These are phyloP conservation scores for Lanzia echinophila DNA, from an alignment of 2,329 filamentous ascomycete genomes.

Conservation along the genomic window DNA sequence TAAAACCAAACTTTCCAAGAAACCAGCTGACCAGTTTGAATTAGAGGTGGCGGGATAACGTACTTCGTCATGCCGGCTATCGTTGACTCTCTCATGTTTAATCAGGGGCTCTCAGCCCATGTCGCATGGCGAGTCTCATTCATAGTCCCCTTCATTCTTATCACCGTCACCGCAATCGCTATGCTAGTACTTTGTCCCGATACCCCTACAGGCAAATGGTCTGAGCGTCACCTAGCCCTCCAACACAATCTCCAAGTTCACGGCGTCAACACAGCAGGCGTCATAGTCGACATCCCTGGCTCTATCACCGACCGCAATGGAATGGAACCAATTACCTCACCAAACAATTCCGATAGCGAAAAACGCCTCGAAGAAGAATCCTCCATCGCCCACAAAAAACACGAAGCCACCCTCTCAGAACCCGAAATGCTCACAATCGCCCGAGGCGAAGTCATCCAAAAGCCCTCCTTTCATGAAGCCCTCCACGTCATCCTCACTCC, in stretches of 20 bases:
- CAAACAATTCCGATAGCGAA: conserved; percentile 28
- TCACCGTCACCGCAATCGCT: conserved; percentile 56
- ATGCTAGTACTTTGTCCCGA: conserved; percentile 73
- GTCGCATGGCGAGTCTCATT: conserved; percentile 81
- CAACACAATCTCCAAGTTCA: conserved; percentile 41
- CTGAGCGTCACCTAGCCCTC: conserved; percentile 48
- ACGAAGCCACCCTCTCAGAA: conserved; percentile 42
- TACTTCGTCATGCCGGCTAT: conserved; percentile 93
- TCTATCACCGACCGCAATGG: conserved; percentile 18
- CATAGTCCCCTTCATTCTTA: conserved; percentile 73
- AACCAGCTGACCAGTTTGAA: neutral
- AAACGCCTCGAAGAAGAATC: conserved; percentile 40
- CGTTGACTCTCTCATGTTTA: conserved; percentile 64
- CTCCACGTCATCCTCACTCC: conserved; percentile 42
- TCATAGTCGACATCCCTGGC: conserved; percentile 27
- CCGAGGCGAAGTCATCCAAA: conserved; percentile 43
- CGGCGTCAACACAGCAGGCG: conserved; percentile 34
- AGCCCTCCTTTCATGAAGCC: conserved; percentile 48
- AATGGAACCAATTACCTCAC: neutral
- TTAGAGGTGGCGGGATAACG: conserved; percentile 71
- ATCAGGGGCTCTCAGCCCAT: conserved; percentile 53
- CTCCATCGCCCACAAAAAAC: conserved; percentile 26
- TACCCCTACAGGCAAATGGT: conserved; percentile 77
- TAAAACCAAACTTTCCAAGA: neutral
- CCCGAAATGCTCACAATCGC: conserved; percentile 47